phyloP scores from a whole-genome alignment of 1,139 yeast genomes.

The Sugiyamaella neomexicana region DNA sequence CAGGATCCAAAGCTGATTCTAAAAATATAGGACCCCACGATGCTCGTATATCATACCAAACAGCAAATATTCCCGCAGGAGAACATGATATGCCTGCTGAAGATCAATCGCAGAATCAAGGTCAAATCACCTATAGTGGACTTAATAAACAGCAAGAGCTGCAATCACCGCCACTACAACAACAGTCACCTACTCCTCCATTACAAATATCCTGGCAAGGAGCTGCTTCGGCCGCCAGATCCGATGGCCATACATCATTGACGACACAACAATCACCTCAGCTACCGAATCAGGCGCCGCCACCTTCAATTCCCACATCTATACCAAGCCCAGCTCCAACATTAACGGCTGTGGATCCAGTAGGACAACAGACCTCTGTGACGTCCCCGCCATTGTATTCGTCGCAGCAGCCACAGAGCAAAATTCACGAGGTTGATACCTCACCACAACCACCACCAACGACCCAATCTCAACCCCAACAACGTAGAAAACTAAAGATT shows the following conservation, averaged over 20 bases:
- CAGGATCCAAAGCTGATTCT: neutral
- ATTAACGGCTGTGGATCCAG: neutral
- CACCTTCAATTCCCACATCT: neutral
- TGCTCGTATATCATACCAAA: neutral
- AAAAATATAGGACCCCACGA: neutral
- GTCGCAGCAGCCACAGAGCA: neutral
- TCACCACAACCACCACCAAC: neutral
- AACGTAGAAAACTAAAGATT: conserved; percentile 18
- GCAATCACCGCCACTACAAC: neutral
- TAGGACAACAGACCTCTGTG: neutral
- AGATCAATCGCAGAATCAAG: neutral
- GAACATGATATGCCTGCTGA: neutral
- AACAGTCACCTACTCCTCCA: neutral
- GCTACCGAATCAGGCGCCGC: neutral
- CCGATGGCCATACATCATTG: neutral
- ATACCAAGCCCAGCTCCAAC: neutral
- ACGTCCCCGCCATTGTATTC: neutral
- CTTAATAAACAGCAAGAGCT: neutral
- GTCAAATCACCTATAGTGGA: neutral
- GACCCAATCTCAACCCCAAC: conserved; percentile 1
- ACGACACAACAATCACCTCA: neutral
- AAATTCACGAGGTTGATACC: neutral
- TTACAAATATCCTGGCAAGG: conserved; percentile 1
- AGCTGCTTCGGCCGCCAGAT: neutral
- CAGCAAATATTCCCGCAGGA: neutral